A percentile compares a stretch with the other conserved stretches of the same genome.
phyloP scores from a whole-genome alignment of 345 rosid genomes.

The Hibiscus tridactylites region DNA sequence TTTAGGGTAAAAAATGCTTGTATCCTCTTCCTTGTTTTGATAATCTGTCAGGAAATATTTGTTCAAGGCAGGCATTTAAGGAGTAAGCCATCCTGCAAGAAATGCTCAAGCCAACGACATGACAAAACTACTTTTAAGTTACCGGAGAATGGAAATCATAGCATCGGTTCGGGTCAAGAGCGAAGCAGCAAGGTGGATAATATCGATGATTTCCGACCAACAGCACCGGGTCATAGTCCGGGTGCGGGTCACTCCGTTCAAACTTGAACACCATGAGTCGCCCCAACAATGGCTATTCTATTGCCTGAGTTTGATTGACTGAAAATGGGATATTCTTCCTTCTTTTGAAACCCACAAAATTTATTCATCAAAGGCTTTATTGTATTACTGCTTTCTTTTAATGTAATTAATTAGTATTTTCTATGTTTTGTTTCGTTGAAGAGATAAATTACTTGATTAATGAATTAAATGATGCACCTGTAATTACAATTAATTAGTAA shows the following conservation, averaged over 20 bases:
- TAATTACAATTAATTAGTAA: too few species aligned
- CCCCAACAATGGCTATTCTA: too few species aligned
- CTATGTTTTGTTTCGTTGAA: too few species aligned
- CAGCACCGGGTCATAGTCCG: conserved; percentile 41
- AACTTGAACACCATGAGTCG: too few species aligned
- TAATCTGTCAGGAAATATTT: not conserved
- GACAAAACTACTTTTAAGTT: not conserved
- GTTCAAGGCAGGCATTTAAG: conserved; percentile 7
- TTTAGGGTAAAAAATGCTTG: not conserved
- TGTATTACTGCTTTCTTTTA: too few species aligned
- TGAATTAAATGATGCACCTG: too few species aligned
- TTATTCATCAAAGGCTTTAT: too few species aligned
- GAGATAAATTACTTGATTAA: too few species aligned
- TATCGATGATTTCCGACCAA: conserved; percentile 29
- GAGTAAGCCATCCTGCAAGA: conserved; percentile 7
- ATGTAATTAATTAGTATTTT: too few species aligned
- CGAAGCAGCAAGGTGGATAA: conserved; percentile 12
- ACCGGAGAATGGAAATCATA: not conserved
- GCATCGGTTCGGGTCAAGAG: not conserved
- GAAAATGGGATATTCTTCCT: too few species aligned
- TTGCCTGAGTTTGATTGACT: too few species aligned
- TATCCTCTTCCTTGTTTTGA: not conserved
- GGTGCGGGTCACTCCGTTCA: conserved; percentile 34
- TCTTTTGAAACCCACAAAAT: too few species aligned
- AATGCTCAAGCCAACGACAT: not conserved